Evolutionary conservation across 805 yeast species (phyloP), one percentile per base, ranked within the genome.

Genomic region (Torulaspora microellipsoides): DNA sequence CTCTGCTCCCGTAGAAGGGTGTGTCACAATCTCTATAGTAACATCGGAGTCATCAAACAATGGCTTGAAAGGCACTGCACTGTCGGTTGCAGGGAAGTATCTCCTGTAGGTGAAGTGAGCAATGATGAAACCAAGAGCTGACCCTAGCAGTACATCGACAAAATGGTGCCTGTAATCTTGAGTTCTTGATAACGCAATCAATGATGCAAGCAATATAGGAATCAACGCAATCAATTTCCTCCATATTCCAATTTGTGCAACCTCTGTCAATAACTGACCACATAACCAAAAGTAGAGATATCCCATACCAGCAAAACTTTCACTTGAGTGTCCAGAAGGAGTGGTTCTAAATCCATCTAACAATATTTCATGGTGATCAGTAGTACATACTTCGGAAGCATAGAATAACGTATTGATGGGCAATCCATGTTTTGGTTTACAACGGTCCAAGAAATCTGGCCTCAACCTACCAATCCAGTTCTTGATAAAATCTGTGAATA

Each of bases 101-200:
- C 70, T 59, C 48, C 63, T 63, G 43, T 72, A 72, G 2, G 64
- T 48, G 57, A 63, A 63, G 48, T 62, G 62, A 52, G 90, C 91
- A 28, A 83, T 65, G 2, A 68, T 46, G 4, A 67, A 49, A 1
- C 99, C 99, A 2, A 91, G 58, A 1, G 70, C 13, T 25, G 84
- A 70, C 3, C 99, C 99, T 12, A 83, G 57, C 1, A 84, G 54
- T 1, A 93, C 83, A 64, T 91, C 99, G 13, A 85, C 70, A 59
- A 86, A 88, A 65, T 91, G 98, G 59, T 91, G 99, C 61, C 97
- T 75, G 66, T 90, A 90, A 65, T 91, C 99, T 56, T 85, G 83
- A 0, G 96, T 86, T 55, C 99, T 76, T 31, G 93, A 80, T 35
- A 86, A 64, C 0, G 97, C 98, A 53, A 91, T 81, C 50, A 82